phyloP scores from a whole-genome alignment of 1,139 yeast genomes.

The Debaryomycetaceae sp. region DNA sequence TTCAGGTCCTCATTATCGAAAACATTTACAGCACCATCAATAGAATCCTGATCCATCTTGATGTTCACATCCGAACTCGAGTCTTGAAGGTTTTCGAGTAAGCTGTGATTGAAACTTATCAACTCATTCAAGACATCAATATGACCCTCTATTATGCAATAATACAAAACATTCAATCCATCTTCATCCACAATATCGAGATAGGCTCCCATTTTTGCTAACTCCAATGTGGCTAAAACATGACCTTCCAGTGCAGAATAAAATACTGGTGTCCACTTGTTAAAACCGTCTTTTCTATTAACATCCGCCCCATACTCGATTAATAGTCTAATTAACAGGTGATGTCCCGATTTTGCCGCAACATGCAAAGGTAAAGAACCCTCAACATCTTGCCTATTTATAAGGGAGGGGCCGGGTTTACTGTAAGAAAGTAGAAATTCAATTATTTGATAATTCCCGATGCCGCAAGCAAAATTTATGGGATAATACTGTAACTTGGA shows the following conservation, averaged over 20 bases:
- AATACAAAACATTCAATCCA: constrained; percentile 77
- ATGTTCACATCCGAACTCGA: neutral
- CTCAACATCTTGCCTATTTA: constrained; percentile 71
- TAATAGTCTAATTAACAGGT: constrained; percentile 61
- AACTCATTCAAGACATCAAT: constrained; percentile 72
- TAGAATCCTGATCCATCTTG: neutral
- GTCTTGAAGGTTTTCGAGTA: neutral
- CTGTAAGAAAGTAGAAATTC: constrained; percentile 48
- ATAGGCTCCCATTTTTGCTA: constrained; percentile 72
- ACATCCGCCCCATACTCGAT: constrained; percentile 74
- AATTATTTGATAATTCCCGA: constrained; percentile 73
- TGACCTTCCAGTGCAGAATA: constrained; percentile 90
- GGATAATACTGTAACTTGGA: constrained; percentile 68
- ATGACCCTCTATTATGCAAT: constrained; percentile 94
- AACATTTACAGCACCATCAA: neutral
- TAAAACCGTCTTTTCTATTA: constrained; percentile 76
- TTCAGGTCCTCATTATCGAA: neutral
- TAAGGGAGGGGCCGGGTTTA: constrained; percentile 21
- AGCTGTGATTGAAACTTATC: constrained; percentile 21
- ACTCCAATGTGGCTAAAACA: constrained; percentile 61
- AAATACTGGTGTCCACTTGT: constrained; percentile 92
- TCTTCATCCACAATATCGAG: constrained; percentile 77
- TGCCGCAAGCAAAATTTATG: constrained; percentile 83
- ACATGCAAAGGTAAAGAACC: constrained; percentile 88
- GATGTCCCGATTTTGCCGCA: constrained; percentile 81